phyloP scores from a whole-genome alignment of 2,329 filamentous ascomycete genomes.

The Calonectria pseudoturangicola region DNA sequence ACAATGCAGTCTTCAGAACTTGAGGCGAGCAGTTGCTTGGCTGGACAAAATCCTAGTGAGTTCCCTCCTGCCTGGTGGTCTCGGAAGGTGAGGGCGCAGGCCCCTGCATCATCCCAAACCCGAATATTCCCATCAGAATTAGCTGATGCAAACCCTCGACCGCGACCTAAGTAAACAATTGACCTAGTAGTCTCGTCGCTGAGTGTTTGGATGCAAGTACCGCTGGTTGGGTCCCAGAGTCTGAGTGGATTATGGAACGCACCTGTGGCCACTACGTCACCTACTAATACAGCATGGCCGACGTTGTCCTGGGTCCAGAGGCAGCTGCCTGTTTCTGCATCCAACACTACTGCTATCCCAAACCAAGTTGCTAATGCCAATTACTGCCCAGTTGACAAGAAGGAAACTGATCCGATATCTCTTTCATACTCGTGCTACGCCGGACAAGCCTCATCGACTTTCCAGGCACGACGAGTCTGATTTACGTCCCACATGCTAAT shows the following conservation, averaged over 20 bases:
- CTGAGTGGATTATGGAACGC: not conserved
- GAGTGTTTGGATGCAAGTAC: not conserved
- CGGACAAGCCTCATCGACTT: not conserved
- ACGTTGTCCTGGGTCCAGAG: not conserved
- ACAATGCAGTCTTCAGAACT: fast-evolving
- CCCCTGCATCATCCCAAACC: not conserved
- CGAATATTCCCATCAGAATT: fast-evolving
- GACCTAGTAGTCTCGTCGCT: too few species aligned
- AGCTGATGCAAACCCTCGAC: not conserved
- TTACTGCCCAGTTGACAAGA: not conserved
- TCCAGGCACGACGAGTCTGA: not conserved
- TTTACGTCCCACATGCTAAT: not conserved
- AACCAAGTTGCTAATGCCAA: too few species aligned
- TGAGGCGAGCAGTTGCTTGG: not conserved
- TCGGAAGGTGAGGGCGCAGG: not conserved
- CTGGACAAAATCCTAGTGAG: not conserved
- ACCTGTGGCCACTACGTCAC: not conserved
- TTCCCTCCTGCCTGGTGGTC: too few species aligned
- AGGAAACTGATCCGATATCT: not conserved
- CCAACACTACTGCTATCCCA: too few species aligned
- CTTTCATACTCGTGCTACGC: too few species aligned
- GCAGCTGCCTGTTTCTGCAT: not conserved
- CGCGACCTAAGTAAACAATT: not conserved
- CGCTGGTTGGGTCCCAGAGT: not conserved
- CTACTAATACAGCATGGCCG: not conserved